These are phyloP conservation scores for Plasmodium berghei DNA, from an alignment of 169 alveolate genomes.

Conservation along the genomic window DNA sequence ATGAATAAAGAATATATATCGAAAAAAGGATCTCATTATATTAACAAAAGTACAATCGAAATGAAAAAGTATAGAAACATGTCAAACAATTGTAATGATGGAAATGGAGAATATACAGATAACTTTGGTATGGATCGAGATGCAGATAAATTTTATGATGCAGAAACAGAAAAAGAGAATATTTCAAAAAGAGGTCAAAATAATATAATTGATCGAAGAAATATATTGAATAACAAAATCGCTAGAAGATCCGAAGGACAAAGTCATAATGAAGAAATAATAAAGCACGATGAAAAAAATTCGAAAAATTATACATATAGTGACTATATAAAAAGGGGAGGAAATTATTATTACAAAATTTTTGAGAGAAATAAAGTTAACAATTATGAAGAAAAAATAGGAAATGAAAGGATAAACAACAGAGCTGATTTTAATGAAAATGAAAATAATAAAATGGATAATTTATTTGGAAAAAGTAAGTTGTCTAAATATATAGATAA, in stretches of 20 bases:
- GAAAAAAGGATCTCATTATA: background rate
- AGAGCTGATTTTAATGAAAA: background rate
- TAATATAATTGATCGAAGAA: no score
- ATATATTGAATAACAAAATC: no score
- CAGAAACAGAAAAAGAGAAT: no score
- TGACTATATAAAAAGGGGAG: slow-evolving; percentile 1
- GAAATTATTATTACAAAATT: background rate
- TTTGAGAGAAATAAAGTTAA: background rate
- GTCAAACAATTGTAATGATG: no score
- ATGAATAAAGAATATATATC: slow-evolving; percentile 21
- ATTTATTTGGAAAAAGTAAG: background rate
- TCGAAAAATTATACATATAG: background rate
- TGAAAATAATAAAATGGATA: background rate
- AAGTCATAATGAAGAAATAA: no score
- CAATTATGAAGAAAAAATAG: background rate
- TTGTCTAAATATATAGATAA: slow-evolving; percentile 56
- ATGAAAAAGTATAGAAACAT: no score
- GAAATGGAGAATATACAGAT: no score
- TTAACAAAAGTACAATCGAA: background rate
- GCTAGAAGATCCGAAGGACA: no score
- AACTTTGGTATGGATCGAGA: no score
- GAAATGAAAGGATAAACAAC: background rate
- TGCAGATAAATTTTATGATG: no score
- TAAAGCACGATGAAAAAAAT: no score
- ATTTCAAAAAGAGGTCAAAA: no score